Evolutionary conservation across 768 basidiomycete species (phyloP), one percentile per base, ranked within the genome.

Genomic region (Tephrocybe rancida): DNA sequence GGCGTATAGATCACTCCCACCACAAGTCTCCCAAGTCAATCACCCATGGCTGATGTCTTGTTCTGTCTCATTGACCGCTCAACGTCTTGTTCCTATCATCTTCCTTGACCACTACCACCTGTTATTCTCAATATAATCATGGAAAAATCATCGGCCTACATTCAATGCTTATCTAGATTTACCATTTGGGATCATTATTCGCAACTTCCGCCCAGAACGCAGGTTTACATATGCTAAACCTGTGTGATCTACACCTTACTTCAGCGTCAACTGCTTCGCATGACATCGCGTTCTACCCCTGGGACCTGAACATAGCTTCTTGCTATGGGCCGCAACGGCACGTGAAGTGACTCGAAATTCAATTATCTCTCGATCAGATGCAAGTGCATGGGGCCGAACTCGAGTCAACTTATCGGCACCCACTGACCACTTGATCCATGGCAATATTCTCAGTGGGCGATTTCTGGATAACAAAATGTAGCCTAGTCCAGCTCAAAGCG

Each of bases 121-220:
- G 35, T 16, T 37, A 37, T 37, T 9, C 16, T n/a, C n/a, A n/a
- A n/a, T n/a, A n/a, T n/a, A n/a, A n/a, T n/a, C n/a, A n/a, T n/a
- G n/a, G n/a, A n/a, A n/a, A n/a, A n/a, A n/a, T n/a, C n/a, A n/a
- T n/a, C n/a, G n/a, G n/a, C n/a, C 29, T 6, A 13, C 13, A 30
- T 13, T 30, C 29, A 13, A 30, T 6, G 13, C 13, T 6, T 30
- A 6, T 30, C 29, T 30, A 14, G 35, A 37, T 37, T n/a, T n/a
- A 37, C 39, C n/a, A n/a, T n/a, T n/a, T 45, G 46, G 14, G 4
- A 6, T 41, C 39, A 27, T 39, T 27, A 37, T 19, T 18, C n/a
- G 44, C 14, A 42, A 9, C 44, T 29, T 58, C 57, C 57, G 57
- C 44, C 37, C 46, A 55, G 27, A 48, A 8, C 57, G 57, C 49